Evolutionary conservation across 2,329 filamentous ascomycete genomes (phyloP).

Genomic region (Metarhizium brunneum): DNA sequence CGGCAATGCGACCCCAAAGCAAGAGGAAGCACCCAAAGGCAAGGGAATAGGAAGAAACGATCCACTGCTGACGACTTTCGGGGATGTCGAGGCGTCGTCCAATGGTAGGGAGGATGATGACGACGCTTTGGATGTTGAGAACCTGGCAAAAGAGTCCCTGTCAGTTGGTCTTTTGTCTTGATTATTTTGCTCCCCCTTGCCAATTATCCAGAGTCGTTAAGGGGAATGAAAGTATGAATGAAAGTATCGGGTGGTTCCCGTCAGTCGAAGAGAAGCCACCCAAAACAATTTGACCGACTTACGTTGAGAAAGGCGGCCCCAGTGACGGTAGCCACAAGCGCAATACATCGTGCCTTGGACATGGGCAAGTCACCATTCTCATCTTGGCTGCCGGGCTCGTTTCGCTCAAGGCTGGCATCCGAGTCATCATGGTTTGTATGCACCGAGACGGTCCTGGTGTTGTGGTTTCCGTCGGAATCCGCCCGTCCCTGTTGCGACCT

Average conservation of each 20-base stretch:
- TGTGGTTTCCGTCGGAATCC: too few relatives aligned
- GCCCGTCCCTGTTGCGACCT: too few relatives aligned
- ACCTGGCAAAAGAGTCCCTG: conserved; percentile 26
- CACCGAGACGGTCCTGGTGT: too few relatives aligned
- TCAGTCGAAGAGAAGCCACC: too few relatives aligned
- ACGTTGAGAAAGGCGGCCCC: conserved; percentile 49
- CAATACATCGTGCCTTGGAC: conserved; percentile 43
- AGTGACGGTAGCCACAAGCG: conserved; percentile 43
- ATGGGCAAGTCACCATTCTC: conserved; percentile 23
- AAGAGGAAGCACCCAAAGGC: conserved; percentile 60
- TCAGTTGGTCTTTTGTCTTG: too few relatives aligned
- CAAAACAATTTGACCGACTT: background rate
- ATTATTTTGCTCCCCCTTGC: too few relatives aligned
- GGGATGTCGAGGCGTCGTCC: conserved; percentile 47
- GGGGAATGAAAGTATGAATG: too few relatives aligned
- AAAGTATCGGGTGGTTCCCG: too few relatives aligned
- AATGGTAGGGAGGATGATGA: conserved; percentile 56
- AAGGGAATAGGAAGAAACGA: conserved; percentile 56
- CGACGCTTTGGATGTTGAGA: conserved; percentile 46
- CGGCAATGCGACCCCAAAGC: conserved; percentile 58
- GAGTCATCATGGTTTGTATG: too few relatives aligned
- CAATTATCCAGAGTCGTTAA: too few relatives aligned
- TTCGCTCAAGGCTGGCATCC: too few relatives aligned
- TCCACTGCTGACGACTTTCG: conserved; percentile 52
- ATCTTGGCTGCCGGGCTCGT: too few relatives aligned